Evolutionary conservation across 2,329 filamentous ascomycete genomes (phyloP).

Genomic region (Boeremia exigua): DNA sequence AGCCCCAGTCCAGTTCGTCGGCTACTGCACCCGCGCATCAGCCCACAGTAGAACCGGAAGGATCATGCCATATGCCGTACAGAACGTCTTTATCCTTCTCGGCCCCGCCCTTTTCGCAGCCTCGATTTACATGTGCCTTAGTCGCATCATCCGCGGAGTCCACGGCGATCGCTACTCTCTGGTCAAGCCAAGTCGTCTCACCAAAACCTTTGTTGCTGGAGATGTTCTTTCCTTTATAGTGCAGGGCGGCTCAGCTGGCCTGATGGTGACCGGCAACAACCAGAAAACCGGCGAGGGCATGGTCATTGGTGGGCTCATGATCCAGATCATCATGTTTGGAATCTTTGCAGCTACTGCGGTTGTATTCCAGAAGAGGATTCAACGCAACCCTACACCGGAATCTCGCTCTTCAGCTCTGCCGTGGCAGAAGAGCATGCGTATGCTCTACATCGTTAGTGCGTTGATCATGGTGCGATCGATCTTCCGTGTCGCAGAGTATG

Average conservation of each 20-base stretch:
- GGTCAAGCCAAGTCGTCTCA: constrained; percentile 47
- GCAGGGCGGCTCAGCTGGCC: constrained; percentile 47
- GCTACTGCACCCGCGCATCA: constrained; percentile 56
- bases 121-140: constrained; percentile 55
- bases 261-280: constrained; percentile 34
- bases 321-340: constrained; percentile 56
- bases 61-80: constrained; percentile 50
- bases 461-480: constrained; percentile 57
- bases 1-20: constrained; percentile 55
- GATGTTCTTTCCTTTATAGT: constrained; percentile 54
- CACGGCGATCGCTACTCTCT: constrained; percentile 45
- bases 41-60: constrained; percentile 42
- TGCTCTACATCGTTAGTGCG: constrained; percentile 52
- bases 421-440: constrained; percentile 45
- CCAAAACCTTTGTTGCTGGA: constrained; percentile 52
- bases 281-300: constrained; percentile 38
- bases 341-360: constrained; percentile 48
- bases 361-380: constrained; percentile 11
- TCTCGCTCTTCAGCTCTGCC: constrained; percentile 6
- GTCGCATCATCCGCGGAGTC: constrained; percentile 49
- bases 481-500: constrained; percentile 57
- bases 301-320: constrained; percentile 53
- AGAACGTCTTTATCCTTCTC: constrained; percentile 51
- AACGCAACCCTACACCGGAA: neutral
- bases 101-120: constrained; percentile 55